Evolutionary conservation across 2,329 filamentous ascomycete species (phyloP).

Genomic region (Thielaviopsis euricoi): DNA sequence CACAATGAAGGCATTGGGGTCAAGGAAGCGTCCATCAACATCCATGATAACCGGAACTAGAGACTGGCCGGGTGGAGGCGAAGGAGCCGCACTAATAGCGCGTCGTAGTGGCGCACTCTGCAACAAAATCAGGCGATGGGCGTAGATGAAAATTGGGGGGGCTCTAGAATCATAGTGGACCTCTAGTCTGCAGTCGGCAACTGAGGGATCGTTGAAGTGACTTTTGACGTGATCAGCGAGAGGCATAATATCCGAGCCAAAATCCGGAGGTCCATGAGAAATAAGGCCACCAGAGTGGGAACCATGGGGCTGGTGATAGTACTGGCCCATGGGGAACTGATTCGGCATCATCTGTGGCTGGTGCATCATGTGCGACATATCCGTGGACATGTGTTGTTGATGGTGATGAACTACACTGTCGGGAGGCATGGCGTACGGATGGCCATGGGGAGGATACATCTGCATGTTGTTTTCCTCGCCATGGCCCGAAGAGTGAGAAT

Average conservation of each 20-base stretch:
- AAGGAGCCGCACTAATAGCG: slow-evolving; percentile 18
- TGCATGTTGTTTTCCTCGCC: slow-evolving; percentile 23
- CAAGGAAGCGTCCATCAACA: slow-evolving; percentile 34
- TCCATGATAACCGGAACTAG: slow-evolving; percentile 27
- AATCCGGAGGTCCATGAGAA: slow-evolving; percentile 27
- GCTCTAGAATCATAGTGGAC: slow-evolving; percentile 23
- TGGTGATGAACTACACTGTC: slow-evolving; percentile 17
- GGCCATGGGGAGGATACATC: slow-evolving; percentile 10
- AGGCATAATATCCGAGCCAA: slow-evolving; percentile 28
- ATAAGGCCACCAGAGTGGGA: slow-evolving; percentile 12
- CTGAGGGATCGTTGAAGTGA: slow-evolving; percentile 21
- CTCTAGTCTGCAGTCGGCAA: slow-evolving; percentile 27
- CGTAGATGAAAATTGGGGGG: slow-evolving; percentile 28
- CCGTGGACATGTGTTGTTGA: slow-evolving; percentile 14
- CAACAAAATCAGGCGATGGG: slow-evolving; percentile 38
- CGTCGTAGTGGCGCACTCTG: slow-evolving; percentile 27
- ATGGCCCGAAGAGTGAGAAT: slow-evolving; percentile 39
- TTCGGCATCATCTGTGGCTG: slow-evolving; percentile 17
- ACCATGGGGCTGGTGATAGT: slow-evolving; percentile 13
- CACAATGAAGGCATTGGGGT: slow-evolving; percentile 38
- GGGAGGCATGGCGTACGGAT: slow-evolving; percentile 15
- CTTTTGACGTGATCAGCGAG: slow-evolving; percentile 20
- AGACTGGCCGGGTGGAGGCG: slow-evolving; percentile 14
- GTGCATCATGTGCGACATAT: slow-evolving; percentile 21
- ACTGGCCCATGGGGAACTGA: slow-evolving; percentile 17